Percentiles rank a stretch among this genome's conserved stretches.
These are phyloP conservation scores for Halophytophthora polymorphica DNA, from an alignment of 352 stramenopile genomes.

Conservation along the genomic window DNA sequence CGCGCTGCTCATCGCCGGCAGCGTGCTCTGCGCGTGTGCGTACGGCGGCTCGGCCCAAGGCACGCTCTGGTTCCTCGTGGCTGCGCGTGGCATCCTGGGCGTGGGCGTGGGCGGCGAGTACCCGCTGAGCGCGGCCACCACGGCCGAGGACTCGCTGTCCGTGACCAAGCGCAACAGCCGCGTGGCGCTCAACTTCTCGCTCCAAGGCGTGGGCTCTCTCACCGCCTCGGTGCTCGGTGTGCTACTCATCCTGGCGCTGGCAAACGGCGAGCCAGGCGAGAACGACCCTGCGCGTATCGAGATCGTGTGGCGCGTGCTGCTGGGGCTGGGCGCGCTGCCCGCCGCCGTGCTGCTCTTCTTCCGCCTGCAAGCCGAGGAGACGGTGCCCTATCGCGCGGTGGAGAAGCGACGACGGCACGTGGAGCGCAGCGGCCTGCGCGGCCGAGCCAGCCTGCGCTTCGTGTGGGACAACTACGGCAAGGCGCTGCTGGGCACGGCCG, in stretches of 20 bases:
- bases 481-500: constrained; percentile 59
- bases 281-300: constrained; percentile 44
- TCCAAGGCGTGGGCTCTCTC: constrained; percentile 57
- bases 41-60: constrained; percentile 33
- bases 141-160: constrained; percentile 51
- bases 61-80: constrained; percentile 66
- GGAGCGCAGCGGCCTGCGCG: background rate
- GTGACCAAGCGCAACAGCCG: constrained; percentile 40
- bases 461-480: constrained; percentile 50
- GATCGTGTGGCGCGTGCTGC: constrained; percentile 60
- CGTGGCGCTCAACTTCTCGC: constrained; percentile 58
- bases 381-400: constrained; percentile 36
- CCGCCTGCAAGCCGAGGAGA: constrained; percentile 59
- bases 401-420: constrained; percentile 15
- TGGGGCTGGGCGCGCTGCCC: constrained; percentile 60
- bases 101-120: constrained; percentile 59
- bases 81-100: constrained; percentile 54
- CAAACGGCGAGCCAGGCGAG: constrained; percentile 31
- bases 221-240: constrained; percentile 62
- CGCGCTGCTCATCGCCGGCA: constrained; percentile 56
- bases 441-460: constrained; percentile 21
- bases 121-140: constrained; percentile 44
- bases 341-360: constrained; percentile 66
- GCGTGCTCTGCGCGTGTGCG: constrained; percentile 55
- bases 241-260: constrained; percentile 45